Base-by-base conservation (phyloP, 495 filamentous ascomycete genomes). In the Penicillium crystallinum region DNA sequence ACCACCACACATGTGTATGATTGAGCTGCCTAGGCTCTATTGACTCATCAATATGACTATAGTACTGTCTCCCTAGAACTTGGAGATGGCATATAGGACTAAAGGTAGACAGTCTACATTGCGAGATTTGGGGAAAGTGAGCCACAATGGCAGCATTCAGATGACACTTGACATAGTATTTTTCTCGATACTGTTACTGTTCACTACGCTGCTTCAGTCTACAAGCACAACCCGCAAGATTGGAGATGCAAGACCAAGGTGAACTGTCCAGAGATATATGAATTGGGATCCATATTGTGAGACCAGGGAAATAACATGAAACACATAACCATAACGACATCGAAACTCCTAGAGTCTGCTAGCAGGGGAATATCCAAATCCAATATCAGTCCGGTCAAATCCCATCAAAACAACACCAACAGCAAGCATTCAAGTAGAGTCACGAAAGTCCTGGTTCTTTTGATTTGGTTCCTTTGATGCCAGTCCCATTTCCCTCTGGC, bases 311-410 rank as follows among this genome's bases (percentile, higher is more conserved):
- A 40, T 34, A 31, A 34, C 29, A 48, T 48, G 46, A 38, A 36
- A 37, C 45, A 23, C 47, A 50, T 50, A 34, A 50, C 36, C 48
- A 50, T 50, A 50, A 50, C 48, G 33, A 48, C 46, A 19, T 48
- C 33, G 34, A 42, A 47, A 50, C 48, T 50, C 48, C 38, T 50
- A 25, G 40, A 30, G 35, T 48, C 30, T 42, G 48, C 38, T 33
- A 42, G 27, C 36, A 36, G 34, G 46, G 37, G 29, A 50, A 42
- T 42, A 42, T 50, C 48, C 48, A 50, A 48, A 42, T 31, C 48
- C 48, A 41, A 34, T 22, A 34, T 46, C 44, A 36, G 27, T 36
- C 45, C 19, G 21, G 21, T 47, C 31, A 50, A 25, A 35, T 47
- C 30, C 45, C 29, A 35, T 47, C 45, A 23, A 47, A 14, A 36